Conservation (phyloP, 1,139 yeast genomes). For the Yamadazyma oceani region DNA sequence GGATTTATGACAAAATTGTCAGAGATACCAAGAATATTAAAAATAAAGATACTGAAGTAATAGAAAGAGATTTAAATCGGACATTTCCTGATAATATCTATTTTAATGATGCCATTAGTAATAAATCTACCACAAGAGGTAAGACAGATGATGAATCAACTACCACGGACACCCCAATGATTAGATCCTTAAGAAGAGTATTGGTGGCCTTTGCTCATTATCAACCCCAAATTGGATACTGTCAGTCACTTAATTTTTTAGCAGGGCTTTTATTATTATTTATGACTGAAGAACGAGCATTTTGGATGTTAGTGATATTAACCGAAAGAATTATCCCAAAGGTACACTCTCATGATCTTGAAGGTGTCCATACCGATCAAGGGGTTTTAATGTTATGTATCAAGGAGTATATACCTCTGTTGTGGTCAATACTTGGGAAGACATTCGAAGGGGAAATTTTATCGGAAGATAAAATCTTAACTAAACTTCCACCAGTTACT, state of each 20-base stretch:
- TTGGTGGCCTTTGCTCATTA: slow-evolving; percentile 81
- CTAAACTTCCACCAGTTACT: slow-evolving; percentile 84
- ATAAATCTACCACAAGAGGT: no score
- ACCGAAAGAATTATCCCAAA: slow-evolving; percentile 88
- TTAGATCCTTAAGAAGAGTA: slow-evolving; percentile 75
- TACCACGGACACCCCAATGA: slow-evolving; percentile 55
- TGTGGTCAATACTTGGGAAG: slow-evolving; percentile 62
- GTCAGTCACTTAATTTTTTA: slow-evolving; percentile 89
- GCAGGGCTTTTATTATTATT: slow-evolving; percentile 82
- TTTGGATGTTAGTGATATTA: slow-evolving; percentile 93
- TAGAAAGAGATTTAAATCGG: slow-evolving; percentile 87
- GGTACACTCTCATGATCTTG: slow-evolving; percentile 84
- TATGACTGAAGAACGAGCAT: slow-evolving; percentile 84
- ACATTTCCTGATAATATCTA: slow-evolving; percentile 92
- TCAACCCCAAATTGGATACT: slow-evolving; percentile 90
- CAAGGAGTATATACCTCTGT: slow-evolving; percentile 76
- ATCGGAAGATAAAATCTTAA: slow-evolving; percentile 61
- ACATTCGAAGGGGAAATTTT: slow-evolving; percentile 43
- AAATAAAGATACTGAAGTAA: slow-evolving; percentile 82
- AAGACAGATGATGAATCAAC: slow-evolving; percentile 5
- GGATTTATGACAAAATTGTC: slow-evolving; percentile 70
- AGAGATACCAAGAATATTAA: slow-evolving; percentile 49
- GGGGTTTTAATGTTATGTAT: slow-evolving; percentile 89
- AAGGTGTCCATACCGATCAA: slow-evolving; percentile 94
- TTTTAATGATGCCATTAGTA: slow-evolving; percentile 40